These are phyloP conservation scores for Rhypophila decipiens DNA, from an alignment of 495 filamentous ascomycete genomes.

Conservation along the genomic window DNA sequence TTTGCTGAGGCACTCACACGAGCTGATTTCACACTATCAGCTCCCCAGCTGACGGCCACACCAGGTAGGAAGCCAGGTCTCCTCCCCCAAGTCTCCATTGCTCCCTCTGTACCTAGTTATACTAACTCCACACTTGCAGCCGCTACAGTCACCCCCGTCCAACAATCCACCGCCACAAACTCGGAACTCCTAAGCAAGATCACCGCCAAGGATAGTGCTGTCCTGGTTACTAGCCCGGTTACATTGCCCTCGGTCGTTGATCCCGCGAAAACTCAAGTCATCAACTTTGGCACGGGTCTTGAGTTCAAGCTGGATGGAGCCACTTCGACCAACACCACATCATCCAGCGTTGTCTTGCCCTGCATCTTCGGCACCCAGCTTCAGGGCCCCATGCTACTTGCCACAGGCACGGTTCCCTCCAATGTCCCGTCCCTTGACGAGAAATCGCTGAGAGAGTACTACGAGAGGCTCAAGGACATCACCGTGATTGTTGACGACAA, in stretches of 20 bases:
- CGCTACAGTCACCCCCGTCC: too few relatives aligned
- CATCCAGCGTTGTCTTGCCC: background rate
- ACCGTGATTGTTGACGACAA: background rate
- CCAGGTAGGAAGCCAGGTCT: background rate
- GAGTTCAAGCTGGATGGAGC: background rate
- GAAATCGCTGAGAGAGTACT: background rate
- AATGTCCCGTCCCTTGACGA: background rate
- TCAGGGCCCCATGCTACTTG: background rate
- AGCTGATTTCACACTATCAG: background rate
- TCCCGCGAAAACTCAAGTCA: background rate
- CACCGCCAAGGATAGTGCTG: background rate
- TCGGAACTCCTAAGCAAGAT: background rate
- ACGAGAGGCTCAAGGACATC: background rate
- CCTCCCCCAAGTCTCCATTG: too few relatives aligned
- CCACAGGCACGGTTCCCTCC: background rate
- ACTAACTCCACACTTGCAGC: too few relatives aligned
- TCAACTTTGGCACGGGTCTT: background rate
- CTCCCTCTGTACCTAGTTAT: too few relatives aligned
- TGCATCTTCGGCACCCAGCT: background rate
- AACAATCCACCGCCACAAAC: background rate
- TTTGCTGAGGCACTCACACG: background rate
- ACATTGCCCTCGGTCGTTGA: background rate
- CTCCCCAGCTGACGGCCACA: background rate
- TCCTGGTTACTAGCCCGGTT: background rate
- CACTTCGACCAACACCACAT: background rate